A percentile compares a stretch with the other conserved stretches of the same genome.
Evolutionary conservation across 768 basidiomycete species (phyloP).

Genomic region (Lentinus brumalis): DNA sequence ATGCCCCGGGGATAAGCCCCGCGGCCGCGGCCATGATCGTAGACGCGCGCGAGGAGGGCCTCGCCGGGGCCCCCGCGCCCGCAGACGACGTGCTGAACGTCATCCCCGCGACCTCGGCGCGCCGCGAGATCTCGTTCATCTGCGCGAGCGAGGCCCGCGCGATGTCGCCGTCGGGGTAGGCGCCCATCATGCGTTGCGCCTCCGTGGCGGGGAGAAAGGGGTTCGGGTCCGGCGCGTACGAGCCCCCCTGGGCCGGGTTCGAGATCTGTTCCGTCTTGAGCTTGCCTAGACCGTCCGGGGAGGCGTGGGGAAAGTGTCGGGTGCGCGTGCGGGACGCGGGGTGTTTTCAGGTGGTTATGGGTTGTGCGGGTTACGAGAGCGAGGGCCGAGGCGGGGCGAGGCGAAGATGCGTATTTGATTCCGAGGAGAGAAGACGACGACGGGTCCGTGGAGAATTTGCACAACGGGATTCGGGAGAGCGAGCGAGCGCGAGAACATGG

Average conservation of each 20-base stretch:
- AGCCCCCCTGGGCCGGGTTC: slow-evolving; percentile 10
- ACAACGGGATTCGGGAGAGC: not conserved
- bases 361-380: not conserved
- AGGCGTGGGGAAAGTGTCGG: slow-evolving; percentile 1
- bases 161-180: slow-evolving; percentile 56
- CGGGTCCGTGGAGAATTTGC: not conserved
- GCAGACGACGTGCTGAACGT: slow-evolving; percentile 25
- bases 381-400: not conserved
- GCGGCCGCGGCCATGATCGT: slow-evolving; percentile 34
- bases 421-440: too few species aligned
- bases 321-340: not conserved
- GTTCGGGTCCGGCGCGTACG: slow-evolving; percentile 35
- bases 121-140: slow-evolving; percentile 77
- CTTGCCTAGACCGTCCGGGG: slow-evolving; percentile 30
- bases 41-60: slow-evolving; percentile 29
- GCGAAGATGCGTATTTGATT: too few species aligned
- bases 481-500: slow-evolving; percentile 5
- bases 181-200: slow-evolving; percentile 52
- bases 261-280: slow-evolving; percentile 34
- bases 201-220: slow-evolving; percentile 62
- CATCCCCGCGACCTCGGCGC: slow-evolving; percentile 51
- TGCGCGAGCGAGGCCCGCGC: slow-evolving; percentile 71
- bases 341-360: slow-evolving; percentile 1
- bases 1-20: slow-evolving; percentile 31
- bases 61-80: slow-evolving; percentile 15